Base-by-base conservation (phyloP, 2,329 filamentous ascomycete species). In the Orbilia ellipsospora region DNA sequence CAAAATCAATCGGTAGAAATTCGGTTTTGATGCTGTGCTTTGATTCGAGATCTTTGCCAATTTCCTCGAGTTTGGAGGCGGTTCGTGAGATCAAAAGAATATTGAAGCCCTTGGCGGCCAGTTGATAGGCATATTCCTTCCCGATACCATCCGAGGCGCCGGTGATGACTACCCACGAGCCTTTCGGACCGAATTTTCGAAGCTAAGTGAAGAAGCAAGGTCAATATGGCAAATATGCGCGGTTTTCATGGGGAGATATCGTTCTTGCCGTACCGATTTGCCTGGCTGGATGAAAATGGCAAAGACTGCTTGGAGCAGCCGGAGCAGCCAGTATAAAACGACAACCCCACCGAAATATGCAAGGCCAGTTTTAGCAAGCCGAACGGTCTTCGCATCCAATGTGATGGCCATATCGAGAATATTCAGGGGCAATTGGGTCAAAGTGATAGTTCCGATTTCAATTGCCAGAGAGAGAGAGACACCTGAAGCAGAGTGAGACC, bases 111-210 rank as follows among this genome's bases (percentile, higher is more conserved):
- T 95, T 94, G 77, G 88, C 86, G 23, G 95, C 94, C 69, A 99
- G 90, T 82, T 98, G 93, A 36, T 91, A 87, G 44, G 94, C 93
- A 82, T 93, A 99, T 84, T 99, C 95, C 84, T 97, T 98, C 82
- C 95, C 95, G 77, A 99, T 90, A 78, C 95, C 96, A 83, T 99
- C 95, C 10, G 94, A 97, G 61, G 94, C 95, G 77, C 95, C 95
- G 26, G 95, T 99, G 48, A 99, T 88, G 66, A 99, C 88, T 36
- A 92, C 95, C 94, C 94, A 99, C 72, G 91, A 94, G 77, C 94
- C 94, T 80, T 93, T 92, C 79, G 91, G 91, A 79, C 94, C 95
- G 84, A 96, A 98, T 79, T 91, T 93, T 80, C 90, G 90, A 72
- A 99, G 89, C 94, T 96, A 73, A 18, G 4, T 13, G 28, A 36